A percentile compares a stretch with the other conserved stretches of the same genome.
Evolutionary conservation across 1,139 yeast genomes (phyloP).

Genomic region (Kodamaea suecica): DNA sequence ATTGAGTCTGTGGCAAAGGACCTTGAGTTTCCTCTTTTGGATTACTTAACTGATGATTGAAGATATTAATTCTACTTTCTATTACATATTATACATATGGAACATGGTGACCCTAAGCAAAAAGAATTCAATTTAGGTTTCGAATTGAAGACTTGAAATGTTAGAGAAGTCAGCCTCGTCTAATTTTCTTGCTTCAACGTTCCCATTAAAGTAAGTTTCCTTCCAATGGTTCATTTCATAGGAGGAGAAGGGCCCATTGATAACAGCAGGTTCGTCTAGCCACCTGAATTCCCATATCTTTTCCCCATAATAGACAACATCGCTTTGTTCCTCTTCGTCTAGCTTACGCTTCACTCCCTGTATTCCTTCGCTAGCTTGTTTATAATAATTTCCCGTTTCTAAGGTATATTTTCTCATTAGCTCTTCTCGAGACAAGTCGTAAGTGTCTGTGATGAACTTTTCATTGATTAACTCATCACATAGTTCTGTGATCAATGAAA

Average conservation of each 20-base stretch:
- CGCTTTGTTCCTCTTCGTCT: constrained; percentile 47
- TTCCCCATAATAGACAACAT: constrained; percentile 26
- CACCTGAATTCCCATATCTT: constrained; percentile 63
- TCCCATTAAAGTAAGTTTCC: constrained; percentile 50
- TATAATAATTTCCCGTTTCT: constrained; percentile 47
- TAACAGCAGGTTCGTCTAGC: constrained; percentile 39
- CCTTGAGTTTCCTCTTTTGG: constrained; percentile 52
- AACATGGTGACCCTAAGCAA: too few relatives aligned
- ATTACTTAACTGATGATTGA: constrained; percentile 27
- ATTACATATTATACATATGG: too few relatives aligned
- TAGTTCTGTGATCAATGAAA: constrained; percentile 46
- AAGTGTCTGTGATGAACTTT: constrained; percentile 41
- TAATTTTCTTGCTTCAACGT: constrained; percentile 41
- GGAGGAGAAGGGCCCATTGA: constrained; percentile 60
- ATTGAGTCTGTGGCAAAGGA: constrained; percentile 51
- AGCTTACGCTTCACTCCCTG: constrained; percentile 24
- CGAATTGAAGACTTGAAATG: constrained; percentile 24
- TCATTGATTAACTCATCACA: constrained; percentile 45
- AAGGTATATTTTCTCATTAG: constrained; percentile 49
- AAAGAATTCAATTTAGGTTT: constrained; percentile 1
- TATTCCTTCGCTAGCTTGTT: not conserved
- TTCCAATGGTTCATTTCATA: constrained; percentile 63
- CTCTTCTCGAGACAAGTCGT: constrained; percentile 59
- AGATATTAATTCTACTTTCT: too few relatives aligned
- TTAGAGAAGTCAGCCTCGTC: constrained; percentile 30